Evolutionary conservation across 1,284 basidiomycete species (phyloP).

Genomic region (Austroboletus niveus): DNA sequence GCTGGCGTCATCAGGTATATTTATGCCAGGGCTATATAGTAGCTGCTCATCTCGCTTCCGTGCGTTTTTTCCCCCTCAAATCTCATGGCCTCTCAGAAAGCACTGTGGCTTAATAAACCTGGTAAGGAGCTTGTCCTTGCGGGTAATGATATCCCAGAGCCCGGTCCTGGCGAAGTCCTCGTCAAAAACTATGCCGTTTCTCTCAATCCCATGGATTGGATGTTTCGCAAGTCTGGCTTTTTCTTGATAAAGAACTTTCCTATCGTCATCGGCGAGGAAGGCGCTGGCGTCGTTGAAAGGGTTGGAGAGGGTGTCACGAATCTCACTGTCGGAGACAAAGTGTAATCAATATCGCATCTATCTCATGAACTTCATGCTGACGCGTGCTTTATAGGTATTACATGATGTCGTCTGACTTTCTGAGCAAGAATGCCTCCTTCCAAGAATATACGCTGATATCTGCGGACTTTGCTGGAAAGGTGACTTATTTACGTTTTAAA

Average conservation of each 20-base stretch:
- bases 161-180: constrained; percentile 39
- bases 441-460: constrained; percentile 44
- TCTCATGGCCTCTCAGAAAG: constrained; percentile 9
- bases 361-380: neutral
- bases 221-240: constrained; percentile 34
- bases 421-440: constrained; percentile 26
- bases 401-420: neutral
- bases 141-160: constrained; percentile 29
- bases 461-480: constrained; percentile 39
- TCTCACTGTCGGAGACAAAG: constrained; percentile 41
- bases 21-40: no score
- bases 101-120: constrained; percentile 11
- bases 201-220: constrained; percentile 47
- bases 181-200: constrained; percentile 40
- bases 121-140: constrained; percentile 5
- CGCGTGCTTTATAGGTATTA: constrained; percentile 5
- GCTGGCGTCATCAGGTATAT: no score
- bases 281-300: constrained; percentile 40
- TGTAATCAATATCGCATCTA: constrained; percentile 26
- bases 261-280: constrained; percentile 46
- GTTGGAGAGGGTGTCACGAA: constrained; percentile 38
- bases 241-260: constrained; percentile 13
- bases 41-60: no score
- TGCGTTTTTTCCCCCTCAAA: no score
- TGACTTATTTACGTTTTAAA: constrained; percentile 5